Base-by-base conservation (phyloP, 176 grass and related monocot genomes). In the Calamus simplicifolius region DNA sequence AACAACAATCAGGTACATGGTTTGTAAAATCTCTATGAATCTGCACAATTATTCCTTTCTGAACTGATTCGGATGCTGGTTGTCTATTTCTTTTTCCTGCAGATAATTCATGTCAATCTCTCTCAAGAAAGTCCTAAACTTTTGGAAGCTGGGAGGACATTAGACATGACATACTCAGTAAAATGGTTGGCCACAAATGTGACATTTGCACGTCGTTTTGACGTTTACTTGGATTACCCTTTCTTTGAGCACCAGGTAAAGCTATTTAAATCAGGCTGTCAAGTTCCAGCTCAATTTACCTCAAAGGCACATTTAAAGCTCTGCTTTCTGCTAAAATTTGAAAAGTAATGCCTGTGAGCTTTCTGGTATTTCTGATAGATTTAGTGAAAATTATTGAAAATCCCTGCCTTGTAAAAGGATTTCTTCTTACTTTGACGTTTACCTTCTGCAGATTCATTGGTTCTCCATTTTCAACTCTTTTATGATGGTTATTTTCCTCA, bases 401-500 rank as follows among this genome's bases (percentile, higher is more conserved):
- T 43, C 6, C 12, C 35, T 43, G 7, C 35, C 35, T 10, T 43
- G 35, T 43, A 43, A 43, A 43, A 43, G 35, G 35, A 43, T 43
- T 43, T 1, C 8, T 43, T 43, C 35, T 43, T 7, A 43, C 35
- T 43, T 43, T 12, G 35, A 43, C 8, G 21, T 51, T 1, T 55
- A 55, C 21, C 7, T 55, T 55, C 53, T 21, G 10, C 53, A 55
- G 53, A 55, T 55, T 55, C 53, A 55, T 21, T 55, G 53, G 53
- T 55, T 55, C 21, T 55, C 53, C 17, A 55, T 55, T 21, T 55
- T 55, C 53, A 55, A 55, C 53, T 55, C 53, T 25, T 55, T 55
- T 21, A 55, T 55, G 53, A 55, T 55, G 53, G 53, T 55, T 55
- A 55, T 55, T 55, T 55, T 55, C 18, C 53, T 55, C 53, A 55